Evolutionary conservation across 495 filamentous ascomycete species (phyloP).

Genomic region (Penicillium pancosmium): DNA sequence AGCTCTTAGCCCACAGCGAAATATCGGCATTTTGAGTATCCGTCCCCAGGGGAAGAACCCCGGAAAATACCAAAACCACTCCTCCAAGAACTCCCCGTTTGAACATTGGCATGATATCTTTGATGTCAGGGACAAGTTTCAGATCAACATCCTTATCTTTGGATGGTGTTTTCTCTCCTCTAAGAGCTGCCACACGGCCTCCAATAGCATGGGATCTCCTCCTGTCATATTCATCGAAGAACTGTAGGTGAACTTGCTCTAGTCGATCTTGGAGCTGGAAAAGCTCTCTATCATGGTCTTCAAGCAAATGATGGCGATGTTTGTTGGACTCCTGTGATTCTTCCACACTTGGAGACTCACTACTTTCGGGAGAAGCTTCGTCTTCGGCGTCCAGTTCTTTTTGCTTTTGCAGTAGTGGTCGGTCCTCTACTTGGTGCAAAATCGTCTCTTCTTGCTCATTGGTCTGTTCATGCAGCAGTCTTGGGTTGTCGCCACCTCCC

Average conservation of each 20-base stretch:
- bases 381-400: conserved; percentile 85
- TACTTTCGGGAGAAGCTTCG: conserved; percentile 55
- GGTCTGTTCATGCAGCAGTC: conserved; percentile 71
- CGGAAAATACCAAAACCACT: conserved; percentile 80
- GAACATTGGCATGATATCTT: conserved; percentile 74
- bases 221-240: conserved; percentile 79
- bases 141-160: conserved; percentile 62
- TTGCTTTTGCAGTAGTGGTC: conserved; percentile 85
- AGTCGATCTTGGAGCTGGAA: conserved; percentile 72
- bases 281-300: conserved; percentile 84
- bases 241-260: conserved; percentile 70
- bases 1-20: conserved; percentile 78
- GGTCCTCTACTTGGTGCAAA: conserved; percentile 83
- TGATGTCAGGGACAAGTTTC: conserved; percentile 80
- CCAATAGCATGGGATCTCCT: conserved; percentile 51
- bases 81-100: conserved; percentile 72
- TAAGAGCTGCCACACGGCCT: conserved; percentile 61
- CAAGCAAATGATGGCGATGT: conserved; percentile 75
- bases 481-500: conserved; percentile 71
- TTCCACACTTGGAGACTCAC: conserved; percentile 42
- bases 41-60: conserved; percentile 79
- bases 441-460: conserved; percentile 83
- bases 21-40: conserved; percentile 80
- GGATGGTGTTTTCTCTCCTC: conserved; percentile 52
- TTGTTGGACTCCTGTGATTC: conserved; percentile 46